phyloP scores from a whole-genome alignment of 2,329 filamentous ascomycete species.

The Alternaria viburni region DNA sequence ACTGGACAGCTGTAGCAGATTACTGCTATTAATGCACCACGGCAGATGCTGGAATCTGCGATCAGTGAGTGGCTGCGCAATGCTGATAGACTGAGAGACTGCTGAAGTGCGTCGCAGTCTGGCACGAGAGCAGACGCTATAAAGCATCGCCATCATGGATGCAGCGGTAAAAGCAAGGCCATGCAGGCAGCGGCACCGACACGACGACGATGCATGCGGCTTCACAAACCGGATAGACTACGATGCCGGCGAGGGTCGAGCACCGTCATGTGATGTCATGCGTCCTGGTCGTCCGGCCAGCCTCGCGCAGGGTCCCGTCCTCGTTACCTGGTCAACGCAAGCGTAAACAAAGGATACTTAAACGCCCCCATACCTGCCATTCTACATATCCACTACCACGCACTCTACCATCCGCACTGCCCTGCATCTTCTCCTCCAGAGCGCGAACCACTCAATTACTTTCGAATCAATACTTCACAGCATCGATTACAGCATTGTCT shows the following conservation, averaged over 20 bases:
- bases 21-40: not conserved
- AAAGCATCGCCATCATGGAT: not conserved
- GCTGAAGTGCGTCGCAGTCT: not conserved
- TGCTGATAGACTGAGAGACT: not conserved
- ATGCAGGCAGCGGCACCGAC: not conserved
- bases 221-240: not conserved
- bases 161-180: conserved; percentile 6
- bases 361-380: conserved; percentile 31
- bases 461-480: conserved; percentile 48
- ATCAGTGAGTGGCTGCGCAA: not conserved
- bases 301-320: conserved; percentile 19
- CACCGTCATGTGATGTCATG: conserved; percentile 39
- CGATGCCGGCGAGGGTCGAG: conserved; percentile 15
- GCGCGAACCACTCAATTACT: conserved; percentile 27
- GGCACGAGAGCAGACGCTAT: not conserved
- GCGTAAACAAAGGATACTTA: conserved; percentile 48
- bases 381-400: conserved; percentile 23
- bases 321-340: conserved; percentile 40
- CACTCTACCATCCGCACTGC: conserved; percentile 20
- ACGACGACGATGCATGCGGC: not conserved
- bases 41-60: not conserved
- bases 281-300: conserved; percentile 11
- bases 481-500: conserved; percentile 49
- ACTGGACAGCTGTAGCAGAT: not conserved
- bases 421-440: conserved; percentile 22